A percentile compares a stretch with the other conserved stretches of the same genome.
Evolutionary conservation across 108 stramenopile genomes (phyloP).

Genomic region (Skeletonema costatum): DNA sequence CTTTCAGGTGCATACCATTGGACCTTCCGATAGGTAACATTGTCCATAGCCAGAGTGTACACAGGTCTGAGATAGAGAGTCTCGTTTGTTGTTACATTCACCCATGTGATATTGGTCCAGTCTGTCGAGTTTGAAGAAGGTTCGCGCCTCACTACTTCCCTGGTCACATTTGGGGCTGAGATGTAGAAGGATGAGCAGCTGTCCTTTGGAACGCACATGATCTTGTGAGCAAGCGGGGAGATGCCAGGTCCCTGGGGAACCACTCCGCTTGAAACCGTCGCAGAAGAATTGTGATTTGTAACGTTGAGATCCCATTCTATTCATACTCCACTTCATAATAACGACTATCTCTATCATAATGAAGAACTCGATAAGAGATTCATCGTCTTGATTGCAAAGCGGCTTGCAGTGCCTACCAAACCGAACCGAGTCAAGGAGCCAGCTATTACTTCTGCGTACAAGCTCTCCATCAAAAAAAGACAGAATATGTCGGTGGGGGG

Average conservation of each 20-base stretch:
- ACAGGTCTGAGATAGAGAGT: not conserved
- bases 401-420: not conserved
- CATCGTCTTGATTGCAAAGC: not conserved
- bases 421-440: not conserved
- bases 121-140: too few relatives aligned
- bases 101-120: not conserved
- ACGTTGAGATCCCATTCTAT: not conserved
- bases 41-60: not conserved
- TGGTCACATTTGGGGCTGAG: not conserved
- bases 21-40: not conserved
- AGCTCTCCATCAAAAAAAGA: not conserved
- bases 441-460: not conserved
- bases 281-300: not conserved
- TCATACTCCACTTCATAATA: not conserved
- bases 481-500: not conserved
- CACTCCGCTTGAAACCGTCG: not conserved
- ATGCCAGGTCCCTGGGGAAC: not conserved
- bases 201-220: not conserved
- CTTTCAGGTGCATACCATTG: not conserved
- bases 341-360: not conserved
- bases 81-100: not conserved
- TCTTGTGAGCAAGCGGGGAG: not conserved
- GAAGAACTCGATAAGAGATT: not conserved
- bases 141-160: too few relatives aligned
- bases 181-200: not conserved